Base-by-base conservation (phyloP, 2,329 filamentous ascomycete genomes). In the Aspergillus sp. region DNA sequence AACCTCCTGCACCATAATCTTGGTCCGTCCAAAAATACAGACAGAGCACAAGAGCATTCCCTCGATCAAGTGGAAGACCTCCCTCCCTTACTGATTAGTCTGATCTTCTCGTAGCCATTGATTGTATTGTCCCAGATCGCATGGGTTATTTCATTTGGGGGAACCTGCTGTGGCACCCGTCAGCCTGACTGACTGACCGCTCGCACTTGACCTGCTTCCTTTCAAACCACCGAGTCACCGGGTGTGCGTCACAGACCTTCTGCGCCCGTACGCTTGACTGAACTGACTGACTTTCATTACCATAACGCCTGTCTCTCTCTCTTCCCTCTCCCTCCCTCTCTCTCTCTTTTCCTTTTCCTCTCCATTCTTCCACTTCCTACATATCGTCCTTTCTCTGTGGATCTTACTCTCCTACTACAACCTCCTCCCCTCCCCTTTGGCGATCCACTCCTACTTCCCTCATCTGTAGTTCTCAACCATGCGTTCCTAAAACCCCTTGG, bases 221-320 rank as follows among this genome's bases (percentile, higher is more conserved):
- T 44, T 44, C 41, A 44, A 44, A 58, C 61, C 63, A 60, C 72
- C 73, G 73, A 78, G 76, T 78, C 76, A 78, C 73, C 73, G 70
- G 73, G 70, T 71, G 69, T 78, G 76, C 76, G 76, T 78, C 76
- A 78, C 76, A 73, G 69, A 71, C 66, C 62, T 62, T 66, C 56
- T 62, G 56, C 55, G 56, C 57, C 58, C 55, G 51, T 62, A 60
- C 58, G 47, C 54, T 60, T 57, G 54, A 47, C 27, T 55, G 30
- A 13, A 36, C 32, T 13, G 32, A 36, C 32, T 36, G 32, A 36
- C 32, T 36, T 36, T 36, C 32, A 36, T 13, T 36, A 36, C 32
- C 32, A 36, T 36, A 36, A 36, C 32, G 32, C 63, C 32, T 61
- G 27, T 30, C 30, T 32, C 19, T 32, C 19, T 32, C 39, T 38